Percentiles rank a stretch among this genome's conserved stretches.
Evolutionary conservation across 2,329 filamentous ascomycete species (phyloP).

Genomic region (Xylaria sp.): DNA sequence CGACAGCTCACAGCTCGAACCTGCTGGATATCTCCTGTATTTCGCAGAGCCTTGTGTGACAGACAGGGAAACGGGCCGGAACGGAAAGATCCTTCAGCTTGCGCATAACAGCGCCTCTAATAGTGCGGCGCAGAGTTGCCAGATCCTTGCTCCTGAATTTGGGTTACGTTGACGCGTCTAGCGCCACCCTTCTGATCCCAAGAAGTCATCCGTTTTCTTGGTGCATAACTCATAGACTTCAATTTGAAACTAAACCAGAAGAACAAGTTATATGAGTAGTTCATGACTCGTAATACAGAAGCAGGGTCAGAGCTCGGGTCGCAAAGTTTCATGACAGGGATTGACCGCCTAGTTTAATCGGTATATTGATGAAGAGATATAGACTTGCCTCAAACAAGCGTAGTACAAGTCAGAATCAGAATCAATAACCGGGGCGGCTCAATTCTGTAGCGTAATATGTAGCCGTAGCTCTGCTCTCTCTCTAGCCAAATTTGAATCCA

Average conservation of each 20-base stretch:
- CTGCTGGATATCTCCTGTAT: conserved; percentile 7
- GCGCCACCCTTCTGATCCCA: conserved; percentile 26
- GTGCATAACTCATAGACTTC: background rate
- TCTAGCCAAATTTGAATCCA: background rate
- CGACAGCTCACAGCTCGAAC: conserved; percentile 11
- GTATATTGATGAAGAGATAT: conserved; percentile 21
- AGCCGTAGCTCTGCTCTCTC: background rate
- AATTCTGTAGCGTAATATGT: background rate
- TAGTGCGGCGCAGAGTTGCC: conserved; percentile 37
- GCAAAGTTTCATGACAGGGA: conserved; percentile 26
- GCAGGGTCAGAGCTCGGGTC: conserved; percentile 18
- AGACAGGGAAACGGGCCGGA: conserved; percentile 22
- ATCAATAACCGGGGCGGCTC: conserved; percentile 2
- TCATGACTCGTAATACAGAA: conserved; percentile 25
- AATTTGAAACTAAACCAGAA: conserved; percentile 9
- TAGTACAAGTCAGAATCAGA: background rate
- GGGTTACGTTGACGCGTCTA: conserved; percentile 45
- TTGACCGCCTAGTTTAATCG: conserved; percentile 3
- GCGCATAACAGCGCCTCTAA: conserved; percentile 31
- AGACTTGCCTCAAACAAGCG: conserved; percentile 8
- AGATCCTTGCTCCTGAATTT: conserved; percentile 44
- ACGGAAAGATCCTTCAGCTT: conserved; percentile 34
- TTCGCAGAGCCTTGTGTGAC: conserved; percentile 27
- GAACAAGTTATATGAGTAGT: conserved; percentile 8
- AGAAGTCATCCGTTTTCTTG: conserved; percentile 32